Percentiles rank a stretch among this genome's conserved stretches.
phyloP scores from a whole-genome alignment of 83 land plant species.

The Picea engelmannii region DNA sequence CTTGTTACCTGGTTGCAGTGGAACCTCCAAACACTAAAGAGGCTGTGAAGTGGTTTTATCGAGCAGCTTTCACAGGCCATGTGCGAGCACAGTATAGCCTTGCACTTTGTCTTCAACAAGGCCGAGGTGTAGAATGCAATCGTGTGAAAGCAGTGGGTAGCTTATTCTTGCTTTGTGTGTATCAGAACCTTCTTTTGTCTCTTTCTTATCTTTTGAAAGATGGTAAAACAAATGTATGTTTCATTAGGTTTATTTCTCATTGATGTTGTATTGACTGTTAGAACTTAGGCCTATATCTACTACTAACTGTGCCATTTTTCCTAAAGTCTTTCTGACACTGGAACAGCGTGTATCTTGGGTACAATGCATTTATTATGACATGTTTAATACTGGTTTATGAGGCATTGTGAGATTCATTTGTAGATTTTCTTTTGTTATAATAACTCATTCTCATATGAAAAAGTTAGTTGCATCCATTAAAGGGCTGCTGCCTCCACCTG shows the following conservation, averaged over 20 bases:
- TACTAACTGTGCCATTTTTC: neutral
- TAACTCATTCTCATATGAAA: neutral
- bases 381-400: neutral
- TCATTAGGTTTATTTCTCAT: neutral
- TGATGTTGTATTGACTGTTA: neutral
- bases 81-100: slow-evolving; percentile 87
- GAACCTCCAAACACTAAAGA: slow-evolving; percentile 55
- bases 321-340: neutral
- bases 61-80: slow-evolving; percentile 69
- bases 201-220: neutral
- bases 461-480: neutral
- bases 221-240: neutral
- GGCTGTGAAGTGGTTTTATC: slow-evolving; percentile 78
- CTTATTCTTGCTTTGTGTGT: slow-evolving; percentile 2
- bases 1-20: slow-evolving; percentile 28
- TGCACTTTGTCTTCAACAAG: slow-evolving; percentile 86
- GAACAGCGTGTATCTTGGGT: neutral
- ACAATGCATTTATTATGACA: neutral
- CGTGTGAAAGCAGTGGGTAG: slow-evolving; percentile 66
- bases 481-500: too few species aligned
- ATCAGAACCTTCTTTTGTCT: neutral
- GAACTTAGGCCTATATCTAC: neutral
- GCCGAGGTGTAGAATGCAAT: slow-evolving; percentile 69
- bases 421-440: neutral
- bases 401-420: neutral